These are phyloP conservation scores for Colletotrichum karsti DNA, from an alignment of 2,329 filamentous ascomycete species.

Conservation along the genomic window DNA sequence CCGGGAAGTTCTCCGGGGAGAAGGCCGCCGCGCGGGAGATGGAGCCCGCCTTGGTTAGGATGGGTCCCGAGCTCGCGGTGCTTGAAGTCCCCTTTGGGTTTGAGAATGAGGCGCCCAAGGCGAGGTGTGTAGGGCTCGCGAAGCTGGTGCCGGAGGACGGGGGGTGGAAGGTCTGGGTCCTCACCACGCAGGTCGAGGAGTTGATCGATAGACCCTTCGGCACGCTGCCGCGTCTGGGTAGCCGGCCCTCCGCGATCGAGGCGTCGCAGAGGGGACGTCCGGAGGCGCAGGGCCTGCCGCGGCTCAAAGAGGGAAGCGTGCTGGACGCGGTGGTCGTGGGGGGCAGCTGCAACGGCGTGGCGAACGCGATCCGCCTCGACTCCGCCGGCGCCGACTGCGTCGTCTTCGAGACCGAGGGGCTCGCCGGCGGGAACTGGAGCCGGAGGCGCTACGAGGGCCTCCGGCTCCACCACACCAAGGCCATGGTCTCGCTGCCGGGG, in stretches of 20 bases:
- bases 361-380: slow-evolving; percentile 14
- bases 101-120: not conserved
- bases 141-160: slow-evolving; percentile 5
- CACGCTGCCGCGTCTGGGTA: not conserved
- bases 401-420: slow-evolving; percentile 1
- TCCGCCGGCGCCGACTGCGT: not conserved
- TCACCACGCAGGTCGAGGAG: not conserved
- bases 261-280: not conserved
- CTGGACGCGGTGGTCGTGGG: slow-evolving; percentile 18
- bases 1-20: not conserved
- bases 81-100: slow-evolving; percentile 20
- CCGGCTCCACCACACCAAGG: slow-evolving; percentile 6
- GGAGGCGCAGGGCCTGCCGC: slow-evolving; percentile 12
- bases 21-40: too few relatives aligned
- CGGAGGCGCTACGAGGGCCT: slow-evolving; percentile 4
- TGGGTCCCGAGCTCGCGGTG: not conserved
- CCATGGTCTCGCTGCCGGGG: slow-evolving; percentile 12
- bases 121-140: not conserved
- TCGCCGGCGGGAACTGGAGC: slow-evolving; percentile 17
- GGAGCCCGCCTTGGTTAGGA: not conserved
- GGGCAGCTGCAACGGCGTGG: slow-evolving; percentile 22
- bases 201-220: not conserved
- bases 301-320: not conserved
- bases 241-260: not conserved
- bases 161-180: slow-evolving; percentile 4